Evolutionary conservation across 345 rosid species (phyloP), one percentile per base, ranked within the genome.

Genomic region (Citrus inodora): DNA sequence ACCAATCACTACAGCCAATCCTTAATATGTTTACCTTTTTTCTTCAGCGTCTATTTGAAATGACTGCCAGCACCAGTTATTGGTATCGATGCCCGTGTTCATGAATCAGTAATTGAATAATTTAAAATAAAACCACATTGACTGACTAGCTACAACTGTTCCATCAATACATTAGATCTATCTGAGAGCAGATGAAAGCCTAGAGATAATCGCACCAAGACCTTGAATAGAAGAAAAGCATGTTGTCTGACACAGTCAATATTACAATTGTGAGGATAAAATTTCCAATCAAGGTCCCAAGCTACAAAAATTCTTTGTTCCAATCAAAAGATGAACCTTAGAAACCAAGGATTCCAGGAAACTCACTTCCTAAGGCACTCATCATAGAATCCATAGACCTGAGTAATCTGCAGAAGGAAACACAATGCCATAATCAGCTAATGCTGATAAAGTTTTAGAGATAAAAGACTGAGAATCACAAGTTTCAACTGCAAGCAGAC

Each of bases 321-420:
- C 21, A 16, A 19, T 42, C 9, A 2, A 48, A 61, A 60, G 53
- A 66, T 17, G 67, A 64, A 32, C 70, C 33, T 24, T 70, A 76
- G 7, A 65, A 66, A 68, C 46, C 24, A 69, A 74, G 73, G 30
- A 55, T 25, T 71, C 74, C 70, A 78, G 81, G 61, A 78, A 35
- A 89, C 99, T 93, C 86, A 95, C 99, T 95, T 95, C 86, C 99
- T 85, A 75, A 95, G 90, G 86, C 99, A 95, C 82, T 95, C 99
- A 80, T 93, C 99, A 85, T 95, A 95, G 85, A 95, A 95, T 55
- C 99, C 99, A 92, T 95, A 93, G 80, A 95, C 99, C 85, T 93
- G 98, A 82, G 99, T 95, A 73, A 95, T 94, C 99, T 95, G 97
- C 90, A 84, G 71, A 70, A 59, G 40, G 32, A 80, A 73, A 80